phyloP scores from a whole-genome alignment of 345 rosid genomes.

The Bruguiera parviflora region DNA sequence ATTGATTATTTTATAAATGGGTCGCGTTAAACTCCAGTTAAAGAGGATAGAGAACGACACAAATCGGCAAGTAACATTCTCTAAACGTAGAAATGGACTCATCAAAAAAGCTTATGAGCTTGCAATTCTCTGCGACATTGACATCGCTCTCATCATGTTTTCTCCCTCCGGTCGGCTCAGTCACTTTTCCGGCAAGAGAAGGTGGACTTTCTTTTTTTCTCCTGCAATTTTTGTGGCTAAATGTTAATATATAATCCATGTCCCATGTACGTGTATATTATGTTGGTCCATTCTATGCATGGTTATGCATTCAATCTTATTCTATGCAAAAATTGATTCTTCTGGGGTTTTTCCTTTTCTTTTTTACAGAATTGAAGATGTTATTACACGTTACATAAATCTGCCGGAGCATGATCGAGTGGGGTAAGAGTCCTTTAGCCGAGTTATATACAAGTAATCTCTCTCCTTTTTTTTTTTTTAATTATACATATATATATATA shows the following conservation, averaged over 20 bases:
- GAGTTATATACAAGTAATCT: background rate
- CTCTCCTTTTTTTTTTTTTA: no score
- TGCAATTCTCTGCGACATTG: slow-evolving; percentile 71
- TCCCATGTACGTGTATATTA: background rate
- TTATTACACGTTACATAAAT: slow-evolving; percentile 55
- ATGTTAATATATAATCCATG: background rate
- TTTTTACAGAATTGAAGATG: slow-evolving; percentile 58
- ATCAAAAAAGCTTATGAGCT: slow-evolving; percentile 88
- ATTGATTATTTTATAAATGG: slow-evolving; percentile 34
- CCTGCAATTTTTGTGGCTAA: background rate
- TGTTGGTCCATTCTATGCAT: background rate
- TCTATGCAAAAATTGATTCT: background rate
- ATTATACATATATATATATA: no score
- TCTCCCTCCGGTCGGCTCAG: slow-evolving; percentile 65
- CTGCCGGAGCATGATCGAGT: slow-evolving; percentile 68
- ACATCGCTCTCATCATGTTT: slow-evolving; percentile 83
- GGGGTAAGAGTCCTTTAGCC: slow-evolving; percentile 31
- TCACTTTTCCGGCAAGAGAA: slow-evolving; percentile 68
- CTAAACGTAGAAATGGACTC: slow-evolving; percentile 78
- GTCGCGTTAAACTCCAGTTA: slow-evolving; percentile 72
- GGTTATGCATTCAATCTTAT: background rate
- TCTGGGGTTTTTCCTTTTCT: background rate
- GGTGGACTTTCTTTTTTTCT: slow-evolving; percentile 22
- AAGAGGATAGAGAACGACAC: slow-evolving; percentile 71
- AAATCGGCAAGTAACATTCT: slow-evolving; percentile 74